Conservation (phyloP, 2,329 filamentous ascomycete species). For the Fusarium anguioides region DNA sequence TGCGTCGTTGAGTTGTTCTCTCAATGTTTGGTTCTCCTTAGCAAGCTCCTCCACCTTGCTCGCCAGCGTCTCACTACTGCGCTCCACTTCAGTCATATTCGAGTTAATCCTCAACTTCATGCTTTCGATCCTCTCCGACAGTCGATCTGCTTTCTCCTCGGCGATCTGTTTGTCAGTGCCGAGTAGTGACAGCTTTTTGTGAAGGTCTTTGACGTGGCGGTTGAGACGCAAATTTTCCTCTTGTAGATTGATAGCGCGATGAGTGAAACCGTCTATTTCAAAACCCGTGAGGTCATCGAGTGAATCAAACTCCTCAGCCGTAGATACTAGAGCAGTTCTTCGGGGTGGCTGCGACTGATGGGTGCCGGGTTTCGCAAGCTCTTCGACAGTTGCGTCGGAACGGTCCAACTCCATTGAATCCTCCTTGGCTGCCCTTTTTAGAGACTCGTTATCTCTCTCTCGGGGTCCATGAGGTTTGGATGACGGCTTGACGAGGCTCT, state of each 20-base stretch:
- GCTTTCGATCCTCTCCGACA: slow-evolving; percentile 39
- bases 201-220: slow-evolving; percentile 39
- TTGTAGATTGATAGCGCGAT: slow-evolving; percentile 14
- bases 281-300: slow-evolving; percentile 33
- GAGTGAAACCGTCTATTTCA: slow-evolving; percentile 19
- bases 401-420: slow-evolving; percentile 25
- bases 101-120: slow-evolving; percentile 43
- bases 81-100: slow-evolving; percentile 39
- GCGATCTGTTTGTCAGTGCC: slow-evolving; percentile 46
- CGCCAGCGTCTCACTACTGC: slow-evolving; percentile 39
- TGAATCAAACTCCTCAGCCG: slow-evolving; percentile 30
- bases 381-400: neutral
- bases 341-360: slow-evolving; percentile 14
- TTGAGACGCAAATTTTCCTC: slow-evolving; percentile 33
- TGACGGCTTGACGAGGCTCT: slow-evolving; percentile 5
- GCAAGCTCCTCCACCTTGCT: slow-evolving; percentile 38
- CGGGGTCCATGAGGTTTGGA: slow-evolving; percentile 5
- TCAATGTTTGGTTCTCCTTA: slow-evolving; percentile 45
- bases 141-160: slow-evolving; percentile 45
- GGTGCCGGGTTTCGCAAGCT: slow-evolving; percentile 11
- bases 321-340: slow-evolving; percentile 13
- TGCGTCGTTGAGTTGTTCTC: slow-evolving; percentile 50
- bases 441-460: slow-evolving; percentile 3
- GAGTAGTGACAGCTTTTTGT: slow-evolving; percentile 29
- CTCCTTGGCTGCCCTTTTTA: neutral